Evolutionary conservation across 306 rosid species (phyloP).

Genomic region (Dryas alaskensis): DNA sequence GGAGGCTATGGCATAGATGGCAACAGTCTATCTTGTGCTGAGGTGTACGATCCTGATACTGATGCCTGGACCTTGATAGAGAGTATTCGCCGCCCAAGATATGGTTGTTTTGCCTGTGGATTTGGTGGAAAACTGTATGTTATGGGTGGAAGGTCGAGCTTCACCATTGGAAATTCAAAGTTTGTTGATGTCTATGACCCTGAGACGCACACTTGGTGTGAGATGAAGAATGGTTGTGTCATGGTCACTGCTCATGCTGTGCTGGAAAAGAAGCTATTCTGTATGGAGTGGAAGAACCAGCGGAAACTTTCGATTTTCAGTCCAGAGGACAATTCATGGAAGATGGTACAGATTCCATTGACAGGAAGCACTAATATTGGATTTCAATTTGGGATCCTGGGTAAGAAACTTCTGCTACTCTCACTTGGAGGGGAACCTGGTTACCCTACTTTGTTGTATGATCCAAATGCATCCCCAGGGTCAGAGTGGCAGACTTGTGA

Average conservation of each 20-base stretch:
- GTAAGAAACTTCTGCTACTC: slow-evolving; percentile 67
- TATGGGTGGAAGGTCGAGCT: slow-evolving; percentile 97
- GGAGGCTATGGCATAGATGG: slow-evolving; percentile 79
- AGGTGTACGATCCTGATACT: slow-evolving; percentile 70
- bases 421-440: slow-evolving; percentile 56
- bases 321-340: slow-evolving; percentile 78
- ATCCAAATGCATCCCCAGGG: slow-evolving; percentile 80
- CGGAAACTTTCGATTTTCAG: slow-evolving; percentile 69
- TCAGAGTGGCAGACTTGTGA: slow-evolving; percentile 77
- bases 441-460: slow-evolving; percentile 66
- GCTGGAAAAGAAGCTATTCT: slow-evolving; percentile 70
- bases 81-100: slow-evolving; percentile 89
- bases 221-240: slow-evolving; percentile 96
- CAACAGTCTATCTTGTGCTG: slow-evolving; percentile 69
- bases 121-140: slow-evolving; percentile 90
- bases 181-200: slow-evolving; percentile 78
- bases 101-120: slow-evolving; percentile 91
- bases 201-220: slow-evolving; percentile 61
- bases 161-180: slow-evolving; percentile 88
- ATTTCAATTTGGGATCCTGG: slow-evolving; percentile 70
- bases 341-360: slow-evolving; percentile 69
- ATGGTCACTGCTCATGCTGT: slow-evolving; percentile 97
- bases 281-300: slow-evolving; percentile 98
- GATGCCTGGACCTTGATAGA: slow-evolving; percentile 67
- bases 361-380: slow-evolving; percentile 77